These are phyloP conservation scores for Phaseolus coccineus DNA, from an alignment of 331 rosid species.

Conservation along the genomic window DNA sequence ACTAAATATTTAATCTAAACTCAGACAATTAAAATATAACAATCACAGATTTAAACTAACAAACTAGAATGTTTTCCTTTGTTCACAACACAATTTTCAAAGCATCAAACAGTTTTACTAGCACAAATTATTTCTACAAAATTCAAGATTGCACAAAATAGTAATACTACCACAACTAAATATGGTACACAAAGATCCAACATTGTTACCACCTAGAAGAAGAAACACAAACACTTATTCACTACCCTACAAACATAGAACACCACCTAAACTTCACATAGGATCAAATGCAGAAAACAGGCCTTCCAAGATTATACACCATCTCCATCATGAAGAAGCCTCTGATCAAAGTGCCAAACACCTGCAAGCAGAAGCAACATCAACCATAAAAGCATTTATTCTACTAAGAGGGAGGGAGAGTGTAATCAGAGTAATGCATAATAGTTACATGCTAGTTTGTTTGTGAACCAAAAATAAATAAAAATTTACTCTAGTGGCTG, in stretches of 20 bases:
- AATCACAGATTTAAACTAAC: no score
- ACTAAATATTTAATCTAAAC: no score
- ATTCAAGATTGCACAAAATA: not conserved
- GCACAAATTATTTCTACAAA: slow-evolving; percentile 1
- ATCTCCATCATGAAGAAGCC: slow-evolving; percentile 56
- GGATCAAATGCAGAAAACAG: not conserved
- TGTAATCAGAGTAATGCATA: not conserved
- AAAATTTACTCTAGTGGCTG: no score
- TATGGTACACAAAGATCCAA: slow-evolving; percentile 2
- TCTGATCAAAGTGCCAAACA: slow-evolving; percentile 94
- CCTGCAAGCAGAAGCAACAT: slow-evolving; percentile 56
- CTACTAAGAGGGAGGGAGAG: not conserved
- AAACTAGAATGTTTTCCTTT: no score
- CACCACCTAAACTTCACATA: slow-evolving; percentile 12
- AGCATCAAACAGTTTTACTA: no score
- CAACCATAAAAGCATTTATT: slow-evolving; percentile 1
- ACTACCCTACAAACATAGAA: slow-evolving; percentile 14
- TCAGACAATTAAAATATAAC: no score
- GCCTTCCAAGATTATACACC: slow-evolving; percentile 21
- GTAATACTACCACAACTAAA: slow-evolving; percentile 16
- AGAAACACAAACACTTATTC: slow-evolving; percentile 28
- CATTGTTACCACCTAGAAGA: not conserved
- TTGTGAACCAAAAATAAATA: not conserved
- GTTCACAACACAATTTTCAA: no score
- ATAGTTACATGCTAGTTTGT: not conserved